Conservation (phyloP, 345 rosid genomes). For the Clausena lansium region DNA sequence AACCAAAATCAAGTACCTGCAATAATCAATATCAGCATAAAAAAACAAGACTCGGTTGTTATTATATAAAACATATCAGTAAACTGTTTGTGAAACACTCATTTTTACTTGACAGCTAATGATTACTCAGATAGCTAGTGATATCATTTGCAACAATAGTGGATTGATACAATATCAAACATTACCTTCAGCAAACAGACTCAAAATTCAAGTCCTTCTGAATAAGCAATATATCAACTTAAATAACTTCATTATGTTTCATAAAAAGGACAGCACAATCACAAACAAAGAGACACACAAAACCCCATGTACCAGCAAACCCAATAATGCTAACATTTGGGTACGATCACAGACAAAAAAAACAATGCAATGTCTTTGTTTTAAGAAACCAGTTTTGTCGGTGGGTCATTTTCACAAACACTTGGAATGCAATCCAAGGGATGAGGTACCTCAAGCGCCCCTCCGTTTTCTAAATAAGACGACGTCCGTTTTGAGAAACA, state of each 20-base stretch:
- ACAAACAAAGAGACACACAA: not conserved
- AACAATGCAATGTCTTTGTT: not conserved
- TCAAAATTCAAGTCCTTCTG: not conserved
- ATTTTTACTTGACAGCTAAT: not conserved
- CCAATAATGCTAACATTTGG: not conserved
- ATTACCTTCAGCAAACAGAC: not conserved
- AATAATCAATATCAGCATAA: not conserved
- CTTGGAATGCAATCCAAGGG: not conserved
- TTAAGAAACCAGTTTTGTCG: not conserved
- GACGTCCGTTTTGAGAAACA: too few relatives aligned
- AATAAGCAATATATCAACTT: not conserved
- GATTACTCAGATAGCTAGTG: not conserved
- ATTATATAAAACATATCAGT: not conserved
- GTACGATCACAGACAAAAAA: not conserved
- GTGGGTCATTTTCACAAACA: constrained; percentile 32
- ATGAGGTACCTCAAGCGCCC: too few relatives aligned
- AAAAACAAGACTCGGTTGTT: not conserved
- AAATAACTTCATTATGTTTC: not conserved
- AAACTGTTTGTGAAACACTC: not conserved
- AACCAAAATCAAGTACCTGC: not conserved
- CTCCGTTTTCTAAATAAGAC: too few relatives aligned
- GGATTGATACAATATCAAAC: not conserved
- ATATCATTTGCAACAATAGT: not conserved
- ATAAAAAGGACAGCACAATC: not conserved
- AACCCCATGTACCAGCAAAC: not conserved